A percentile compares a stretch with the other conserved stretches of the same genome.
Evolutionary conservation across 257 asterid species (phyloP).

Genomic region (Salvia rosmarinus): DNA sequence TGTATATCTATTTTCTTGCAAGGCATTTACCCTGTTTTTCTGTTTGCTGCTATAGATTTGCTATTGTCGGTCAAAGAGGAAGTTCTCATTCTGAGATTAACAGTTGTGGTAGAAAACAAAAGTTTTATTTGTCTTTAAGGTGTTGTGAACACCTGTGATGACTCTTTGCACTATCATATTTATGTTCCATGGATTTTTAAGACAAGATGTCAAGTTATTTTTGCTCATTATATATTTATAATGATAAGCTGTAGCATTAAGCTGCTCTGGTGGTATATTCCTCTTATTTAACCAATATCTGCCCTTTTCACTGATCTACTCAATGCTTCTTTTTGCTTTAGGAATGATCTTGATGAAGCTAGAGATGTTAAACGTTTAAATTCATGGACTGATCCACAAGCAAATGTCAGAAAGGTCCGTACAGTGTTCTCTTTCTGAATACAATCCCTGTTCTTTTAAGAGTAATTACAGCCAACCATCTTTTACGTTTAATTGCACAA

Average conservation of each 20-base stretch:
- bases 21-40: slow-evolving; percentile 3
- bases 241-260: slow-evolving; percentile 14
- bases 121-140: slow-evolving; percentile 17
- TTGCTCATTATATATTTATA: not conserved
- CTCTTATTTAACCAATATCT: slow-evolving; percentile 22
- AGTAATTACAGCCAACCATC: not conserved
- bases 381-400: slow-evolving; percentile 59
- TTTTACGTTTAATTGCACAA: not conserved
- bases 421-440: slow-evolving; percentile 27
- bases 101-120: slow-evolving; percentile 7
- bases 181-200: not conserved
- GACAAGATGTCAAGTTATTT: slow-evolving; percentile 1
- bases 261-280: slow-evolving; percentile 23
- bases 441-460: not conserved
- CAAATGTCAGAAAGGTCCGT: slow-evolving; percentile 62
- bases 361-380: slow-evolving; percentile 44
- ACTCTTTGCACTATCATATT: not conserved
- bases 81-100: slow-evolving; percentile 12
- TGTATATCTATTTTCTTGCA: not conserved
- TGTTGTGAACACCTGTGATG: slow-evolving; percentile 7
- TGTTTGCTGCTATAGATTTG: not conserved
- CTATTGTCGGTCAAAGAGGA: slow-evolving; percentile 8
- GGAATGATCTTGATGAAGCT: slow-evolving; percentile 50
- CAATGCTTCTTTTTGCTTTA: slow-evolving; percentile 40
- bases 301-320: slow-evolving; percentile 36